Evolutionary conservation across 352 stramenopile species (phyloP), one percentile per base, ranked within the genome.

Genomic region (Globisporangium cederbergense): DNA sequence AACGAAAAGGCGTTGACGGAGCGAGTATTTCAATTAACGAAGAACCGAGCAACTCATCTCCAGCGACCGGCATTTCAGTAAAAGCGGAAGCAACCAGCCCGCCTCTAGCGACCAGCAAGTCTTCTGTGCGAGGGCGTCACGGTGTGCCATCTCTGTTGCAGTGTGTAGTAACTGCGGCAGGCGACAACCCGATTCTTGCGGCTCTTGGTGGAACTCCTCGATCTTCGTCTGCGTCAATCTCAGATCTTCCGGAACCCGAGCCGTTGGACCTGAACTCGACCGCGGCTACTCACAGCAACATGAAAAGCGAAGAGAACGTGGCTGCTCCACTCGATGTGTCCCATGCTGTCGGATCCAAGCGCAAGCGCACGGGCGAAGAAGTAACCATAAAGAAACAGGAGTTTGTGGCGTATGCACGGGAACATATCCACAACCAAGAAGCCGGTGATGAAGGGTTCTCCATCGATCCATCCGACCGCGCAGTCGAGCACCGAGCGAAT

Each of bases 391-490:
- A 45, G 55, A 60, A 67, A 38, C 36, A 66, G 58, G 71, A 81
- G 53, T 91, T 87, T 56, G 81, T 91, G 54, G 84, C 80, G 14
- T 93, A 93, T 66, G 78, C 84, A 13, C 71, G 84, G 36, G 84
- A 93, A 65, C 84, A 93, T 49, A 74, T 93, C 20, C 82, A 93
- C 64, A 91, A 73, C 64, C 84, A 93, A 62, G 84, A 93, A 72
- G 65, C 76, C 20, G 86, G 83, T 2, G 86, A 95, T 38, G 86
- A 95, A 70, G 84, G 82, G 4, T 91, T 93, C 56, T 92, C 84
- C 18, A 95, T 95, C 52, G 86, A 95, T 61, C 86, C 86, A 20
- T 93, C 86, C 0, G 86, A 95, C 57, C 82, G 86, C 5, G 84
- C 84, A 1, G 86, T 95, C 13, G 86, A 95, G 62, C 83, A 93